Conservation (phyloP, 2,329 filamentous ascomycete genomes). For the Apiospora saccharicola region DNA sequence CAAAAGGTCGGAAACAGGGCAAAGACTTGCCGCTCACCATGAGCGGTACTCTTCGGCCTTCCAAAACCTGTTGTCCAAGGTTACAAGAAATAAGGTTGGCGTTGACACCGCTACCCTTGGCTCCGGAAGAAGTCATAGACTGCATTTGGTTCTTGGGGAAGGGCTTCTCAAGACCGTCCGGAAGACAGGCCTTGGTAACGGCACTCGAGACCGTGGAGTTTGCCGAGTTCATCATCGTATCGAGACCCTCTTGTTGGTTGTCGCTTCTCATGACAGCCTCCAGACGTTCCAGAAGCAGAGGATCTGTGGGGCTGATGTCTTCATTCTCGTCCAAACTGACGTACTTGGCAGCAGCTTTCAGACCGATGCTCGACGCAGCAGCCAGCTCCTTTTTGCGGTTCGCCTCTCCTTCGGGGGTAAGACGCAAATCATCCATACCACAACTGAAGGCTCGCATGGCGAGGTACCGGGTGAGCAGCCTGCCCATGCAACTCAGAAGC, state of each 20-base stretch:
- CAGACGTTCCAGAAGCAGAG: slow-evolving; percentile 77
- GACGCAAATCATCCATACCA: slow-evolving; percentile 92
- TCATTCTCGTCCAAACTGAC: slow-evolving; percentile 77
- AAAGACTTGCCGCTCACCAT: slow-evolving; percentile 98
- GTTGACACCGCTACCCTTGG: slow-evolving; percentile 92
- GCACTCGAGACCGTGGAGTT: slow-evolving; percentile 76
- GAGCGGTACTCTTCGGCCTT: slow-evolving; percentile 90
- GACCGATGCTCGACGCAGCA: slow-evolving; percentile 73
- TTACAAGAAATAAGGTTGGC: slow-evolving; percentile 98
- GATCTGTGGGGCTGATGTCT: slow-evolving; percentile 64
- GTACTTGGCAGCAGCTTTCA: slow-evolving; percentile 84
- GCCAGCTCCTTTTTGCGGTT: slow-evolving; percentile 73
- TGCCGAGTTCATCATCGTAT: slow-evolving; percentile 81
- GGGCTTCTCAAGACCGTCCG: slow-evolving; percentile 82
- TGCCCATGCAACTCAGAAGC: slow-evolving; percentile 86
- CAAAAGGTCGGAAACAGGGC: slow-evolving; percentile 91
- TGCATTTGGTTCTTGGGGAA: slow-evolving; percentile 99
- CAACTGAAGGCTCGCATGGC: slow-evolving; percentile 97
- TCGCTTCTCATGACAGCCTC: slow-evolving; percentile 93
- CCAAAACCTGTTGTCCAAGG: slow-evolving; percentile 93
- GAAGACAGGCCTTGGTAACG: slow-evolving; percentile 82
- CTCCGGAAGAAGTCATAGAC: slow-evolving; percentile 95
- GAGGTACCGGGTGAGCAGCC: slow-evolving; percentile 86
- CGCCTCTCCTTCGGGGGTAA: slow-evolving; percentile 81
- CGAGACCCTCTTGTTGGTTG: slow-evolving; percentile 87